Evolutionary conservation across 352 stramenopile genomes (phyloP).

Genomic region (Phytophthora europaea): DNA sequence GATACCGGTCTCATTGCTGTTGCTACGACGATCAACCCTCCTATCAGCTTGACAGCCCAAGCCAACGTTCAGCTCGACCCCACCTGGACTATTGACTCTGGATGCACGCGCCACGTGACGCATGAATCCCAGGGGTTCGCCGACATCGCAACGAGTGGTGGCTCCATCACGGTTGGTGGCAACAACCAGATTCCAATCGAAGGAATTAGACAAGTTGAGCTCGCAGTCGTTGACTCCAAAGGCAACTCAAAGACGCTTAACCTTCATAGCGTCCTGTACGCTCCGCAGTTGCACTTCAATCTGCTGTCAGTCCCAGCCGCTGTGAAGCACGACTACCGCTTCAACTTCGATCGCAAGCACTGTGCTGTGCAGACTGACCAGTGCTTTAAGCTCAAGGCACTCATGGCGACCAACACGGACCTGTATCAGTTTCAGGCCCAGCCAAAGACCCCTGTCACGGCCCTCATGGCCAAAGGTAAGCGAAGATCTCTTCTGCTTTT

Average conservation of each 20-base stretch:
- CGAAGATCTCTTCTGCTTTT: slow-evolving; percentile 12
- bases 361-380: slow-evolving; percentile 22
- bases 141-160: slow-evolving; percentile 1
- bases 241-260: slow-evolving; percentile 12
- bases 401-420: neutral
- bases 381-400: slow-evolving; percentile 17
- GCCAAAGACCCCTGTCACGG: neutral
- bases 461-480: slow-evolving; percentile 6
- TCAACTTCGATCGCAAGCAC: slow-evolving; percentile 10
- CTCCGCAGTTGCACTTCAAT: slow-evolving; percentile 7
- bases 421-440: slow-evolving; percentile 16
- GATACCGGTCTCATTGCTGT: slow-evolving; percentile 10
- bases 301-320: slow-evolving; percentile 7
- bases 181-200: too few relatives aligned
- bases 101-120: slow-evolving; percentile 24
- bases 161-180: slow-evolving; percentile 26
- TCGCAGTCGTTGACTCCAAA: slow-evolving; percentile 28
- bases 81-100: slow-evolving; percentile 18
- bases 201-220: slow-evolving; percentile 20
- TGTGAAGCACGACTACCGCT: slow-evolving; percentile 15
- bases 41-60: neutral
- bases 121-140: neutral
- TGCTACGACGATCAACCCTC: slow-evolving; percentile 5
- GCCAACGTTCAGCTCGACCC: neutral
- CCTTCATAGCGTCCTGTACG: slow-evolving; percentile 13